Percentiles rank a stretch among this genome's conserved stretches.
phyloP scores from a whole-genome alignment of 2,329 filamentous ascomycete species.

The Lasiodiplodia sp. region DNA sequence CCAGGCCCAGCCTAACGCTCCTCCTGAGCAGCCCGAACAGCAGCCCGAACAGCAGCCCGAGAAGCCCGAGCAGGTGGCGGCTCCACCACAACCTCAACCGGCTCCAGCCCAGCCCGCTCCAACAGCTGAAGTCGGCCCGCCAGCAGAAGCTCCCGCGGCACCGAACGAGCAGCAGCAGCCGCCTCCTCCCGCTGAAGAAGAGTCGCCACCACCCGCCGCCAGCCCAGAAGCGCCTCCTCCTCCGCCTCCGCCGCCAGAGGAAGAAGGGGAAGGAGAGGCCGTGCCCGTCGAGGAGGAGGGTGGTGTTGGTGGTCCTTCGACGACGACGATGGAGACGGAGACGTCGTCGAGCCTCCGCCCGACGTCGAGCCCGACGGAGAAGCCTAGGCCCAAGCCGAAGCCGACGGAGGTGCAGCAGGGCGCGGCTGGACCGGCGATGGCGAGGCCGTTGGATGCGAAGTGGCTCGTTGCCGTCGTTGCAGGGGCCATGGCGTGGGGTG shows the following conservation, averaged over 20 bases:
- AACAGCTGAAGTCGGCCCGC: too few species aligned
- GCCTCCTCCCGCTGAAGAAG: too few species aligned
- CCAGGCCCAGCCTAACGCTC: background rate
- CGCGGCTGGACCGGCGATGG: background rate
- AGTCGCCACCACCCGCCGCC: too few species aligned
- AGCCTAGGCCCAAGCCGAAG: background rate
- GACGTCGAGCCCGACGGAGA: background rate
- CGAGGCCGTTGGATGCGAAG: background rate
- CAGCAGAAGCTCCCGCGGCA: too few species aligned
- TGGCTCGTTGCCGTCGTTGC: conserved; percentile 3
- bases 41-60: background rate
- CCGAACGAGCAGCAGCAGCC: too few species aligned
- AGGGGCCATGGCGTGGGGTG: background rate
- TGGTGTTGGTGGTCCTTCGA: background rate
- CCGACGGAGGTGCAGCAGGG: background rate
- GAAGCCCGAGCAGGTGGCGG: background rate
- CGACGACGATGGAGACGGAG: background rate
- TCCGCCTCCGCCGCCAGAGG: background rate
- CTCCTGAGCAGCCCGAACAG: background rate
- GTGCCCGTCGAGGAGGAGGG: background rate
- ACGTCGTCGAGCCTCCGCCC: too few species aligned
- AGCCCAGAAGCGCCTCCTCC: too few species aligned
- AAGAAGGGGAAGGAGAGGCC: too few species aligned
- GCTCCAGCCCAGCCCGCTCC: background rate
- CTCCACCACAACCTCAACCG: background rate